Base-by-base conservation (phyloP, 2,329 filamentous ascomycete species). In the Penicillium janthinellum region DNA sequence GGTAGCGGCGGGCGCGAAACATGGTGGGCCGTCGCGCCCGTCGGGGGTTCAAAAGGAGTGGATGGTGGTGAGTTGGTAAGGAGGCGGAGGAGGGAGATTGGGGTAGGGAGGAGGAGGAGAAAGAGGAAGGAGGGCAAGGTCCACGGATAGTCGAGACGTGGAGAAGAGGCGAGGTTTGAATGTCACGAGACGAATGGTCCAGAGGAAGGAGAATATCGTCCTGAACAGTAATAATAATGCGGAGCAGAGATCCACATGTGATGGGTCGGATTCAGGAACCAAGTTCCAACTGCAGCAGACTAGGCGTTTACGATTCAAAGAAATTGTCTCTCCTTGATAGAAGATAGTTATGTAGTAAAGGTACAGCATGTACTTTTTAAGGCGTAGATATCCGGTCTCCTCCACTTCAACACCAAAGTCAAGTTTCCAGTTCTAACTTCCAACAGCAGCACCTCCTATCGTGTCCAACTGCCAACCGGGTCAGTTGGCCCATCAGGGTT, bases 1-100 rank as follows among this genome's bases (percentile, higher is more conserved):
- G 77, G 66, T 82, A 83, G 64, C 81, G 78, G 55, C 81, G 80
- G 61, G 80, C 67, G 56, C 79, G 79, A 67, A 81, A 71, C 81
- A 83, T 82, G 58, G 55, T 71, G 68, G 56, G 54, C 60, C 35
- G 59, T 57, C 48, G 54, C 62, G 60, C 59, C 54, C 49, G 20
- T 56, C 15, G 12, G 38, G 11, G 44, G 34, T 38, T 31, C 10
- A 15, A 34, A 39, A 42, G 53, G 28, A 54, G 38, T 34, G 20
- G 22, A 39, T 47, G 31, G 22, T 28, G 48, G 54, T 47, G 44
- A 44, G 38, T 47, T 12, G 34, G 31, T n/a, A 17, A 47, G 20
- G 28, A 35, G 35, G 47, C 20, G n/a, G 10, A 39, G n/a, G 10
- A 39, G n/a, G n/a, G 41, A 34, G 25, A 39, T 8, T n/a, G 31